phyloP scores from a whole-genome alignment of 495 filamentous ascomycete genomes.

The Neurospora sp. region DNA sequence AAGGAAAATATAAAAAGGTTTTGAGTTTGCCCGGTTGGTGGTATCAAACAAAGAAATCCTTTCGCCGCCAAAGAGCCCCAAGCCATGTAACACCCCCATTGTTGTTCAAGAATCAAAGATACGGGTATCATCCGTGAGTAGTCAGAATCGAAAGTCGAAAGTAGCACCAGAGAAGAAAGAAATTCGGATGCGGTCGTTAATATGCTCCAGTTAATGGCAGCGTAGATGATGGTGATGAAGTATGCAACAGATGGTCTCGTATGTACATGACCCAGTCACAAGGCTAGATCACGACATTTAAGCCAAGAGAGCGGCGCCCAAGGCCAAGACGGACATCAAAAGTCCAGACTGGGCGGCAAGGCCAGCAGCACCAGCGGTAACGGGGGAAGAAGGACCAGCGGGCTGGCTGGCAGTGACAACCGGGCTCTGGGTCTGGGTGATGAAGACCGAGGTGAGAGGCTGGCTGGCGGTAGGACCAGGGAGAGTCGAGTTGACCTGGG shows the following conservation, averaged over 20 bases:
- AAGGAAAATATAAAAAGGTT: background rate
- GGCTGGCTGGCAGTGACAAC: conserved; percentile 13
- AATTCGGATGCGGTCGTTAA: conserved; percentile 12
- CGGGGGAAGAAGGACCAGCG: conserved; percentile 9
- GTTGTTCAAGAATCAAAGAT: conserved; percentile 9
- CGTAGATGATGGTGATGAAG: background rate
- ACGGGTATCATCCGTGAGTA: background rate
- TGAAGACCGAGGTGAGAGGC: conserved; percentile 18
- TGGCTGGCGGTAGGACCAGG: conserved; percentile 27
- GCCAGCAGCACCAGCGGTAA: conserved; percentile 23
- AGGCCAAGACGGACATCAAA: conserved; percentile 30
- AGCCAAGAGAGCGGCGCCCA: conserved; percentile 32
- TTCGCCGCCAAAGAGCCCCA: conserved; percentile 12
- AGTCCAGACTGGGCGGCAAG: conserved; percentile 31
- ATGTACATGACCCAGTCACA: background rate
- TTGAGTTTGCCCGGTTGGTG: background rate
- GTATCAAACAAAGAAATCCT: conserved; percentile 9
- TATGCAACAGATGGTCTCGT: conserved; percentile 6
- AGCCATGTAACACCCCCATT: conserved; percentile 1
- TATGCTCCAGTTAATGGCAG: conserved; percentile 2
- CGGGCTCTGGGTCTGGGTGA: conserved; percentile 15
- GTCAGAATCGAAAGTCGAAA: background rate
- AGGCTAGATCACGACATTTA: conserved; percentile 13
- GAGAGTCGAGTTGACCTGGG: conserved; percentile 27
- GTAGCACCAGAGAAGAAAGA: background rate